These are phyloP conservation scores for Pseudocercospora musae DNA, from an alignment of 2,329 filamentous ascomycete genomes.

Conservation along the genomic window DNA sequence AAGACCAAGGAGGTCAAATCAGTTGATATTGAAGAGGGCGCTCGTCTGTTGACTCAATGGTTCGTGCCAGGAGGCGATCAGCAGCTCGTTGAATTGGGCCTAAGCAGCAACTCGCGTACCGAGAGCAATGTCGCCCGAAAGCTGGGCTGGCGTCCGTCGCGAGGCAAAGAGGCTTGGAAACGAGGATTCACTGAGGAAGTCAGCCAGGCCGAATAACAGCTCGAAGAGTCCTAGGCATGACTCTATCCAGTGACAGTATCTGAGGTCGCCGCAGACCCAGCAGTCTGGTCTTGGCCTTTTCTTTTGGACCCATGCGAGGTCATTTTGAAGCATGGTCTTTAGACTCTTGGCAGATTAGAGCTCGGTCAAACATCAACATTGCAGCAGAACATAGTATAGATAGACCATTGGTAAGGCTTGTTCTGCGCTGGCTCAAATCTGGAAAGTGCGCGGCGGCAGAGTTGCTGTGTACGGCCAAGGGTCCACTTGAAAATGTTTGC, in stretches of 20 bases:
- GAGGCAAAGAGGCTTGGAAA: conserved; percentile 18
- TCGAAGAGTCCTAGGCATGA: not conserved
- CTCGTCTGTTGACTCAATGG: not conserved
- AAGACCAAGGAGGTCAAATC: not conserved
- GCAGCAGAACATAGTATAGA: not conserved
- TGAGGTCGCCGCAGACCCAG: not conserved
- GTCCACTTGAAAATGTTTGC: not conserved
- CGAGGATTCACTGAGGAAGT: conserved; percentile 16
- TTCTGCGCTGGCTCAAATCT: not conserved
- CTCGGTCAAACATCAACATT: not conserved
- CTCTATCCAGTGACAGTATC: no score
- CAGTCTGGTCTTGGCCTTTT: no score
- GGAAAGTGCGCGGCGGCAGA: not conserved
- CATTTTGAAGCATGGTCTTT: not conserved
- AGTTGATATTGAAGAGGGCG: not conserved
- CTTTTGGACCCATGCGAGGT: no score
- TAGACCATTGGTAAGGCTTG: not conserved
- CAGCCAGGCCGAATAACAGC: not conserved
- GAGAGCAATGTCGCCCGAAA: conserved; percentile 9
- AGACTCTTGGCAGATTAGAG: not conserved
- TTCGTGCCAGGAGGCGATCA: conserved; percentile 34
- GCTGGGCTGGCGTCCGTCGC: conserved; percentile 19
- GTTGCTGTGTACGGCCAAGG: not conserved
- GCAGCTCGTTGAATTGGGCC: conserved; percentile 36
- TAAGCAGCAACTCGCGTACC: conserved; percentile 28